Base-by-base conservation (phyloP, 2,329 filamentous ascomycete genomes). In the Aureobasidium sp. region DNA sequence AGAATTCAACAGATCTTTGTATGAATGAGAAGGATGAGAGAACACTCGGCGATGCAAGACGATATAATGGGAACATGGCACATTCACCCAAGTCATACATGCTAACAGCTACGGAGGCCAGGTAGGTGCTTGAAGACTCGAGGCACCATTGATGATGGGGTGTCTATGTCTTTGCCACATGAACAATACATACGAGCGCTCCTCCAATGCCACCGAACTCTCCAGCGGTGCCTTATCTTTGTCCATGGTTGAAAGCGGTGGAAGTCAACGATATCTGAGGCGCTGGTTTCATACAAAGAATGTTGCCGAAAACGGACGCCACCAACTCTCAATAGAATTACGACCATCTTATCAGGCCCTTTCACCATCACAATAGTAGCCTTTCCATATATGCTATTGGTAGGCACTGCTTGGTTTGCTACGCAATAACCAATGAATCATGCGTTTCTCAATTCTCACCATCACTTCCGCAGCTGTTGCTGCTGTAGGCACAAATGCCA, bases 281-380 rank as follows among this genome's bases (percentile, higher is more conserved):
- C 56, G 56, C 33, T 18, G 13, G 11, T 3, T 43, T 15, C n/a
- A 8, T 7, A 62, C 60, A 54, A 63, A 63, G 60, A 63, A 54
- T 63, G 47, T 63, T 43, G 20, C 60, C 31, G 60, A 63, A 63
- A 42, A n/a, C 60, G 60, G 60, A 63, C 48, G 47, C 48, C 43
- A 33, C 47, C 8, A 36, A 11, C 36, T 31, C 36, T 63, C 33
- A 40, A 29, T 54, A 40, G 47, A 33, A 25, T 10, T n/a, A 43
- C 54, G 18, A 8, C 9, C 54, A 31, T n/a, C 11, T 58, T 31
- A 43, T 43, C 38, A 42, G 16, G 20, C 38, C 27, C 38, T 31
- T 58, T 58, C 38, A 58, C 10, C 20, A 20, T 27, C 42, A 60
- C 58, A 51, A 61, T 31, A 51, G 36, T 16, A 45, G n/a, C 27